Evolutionary conservation across 1,284 basidiomycete species (phyloP).

Genomic region (Ustilago crameri): DNA sequence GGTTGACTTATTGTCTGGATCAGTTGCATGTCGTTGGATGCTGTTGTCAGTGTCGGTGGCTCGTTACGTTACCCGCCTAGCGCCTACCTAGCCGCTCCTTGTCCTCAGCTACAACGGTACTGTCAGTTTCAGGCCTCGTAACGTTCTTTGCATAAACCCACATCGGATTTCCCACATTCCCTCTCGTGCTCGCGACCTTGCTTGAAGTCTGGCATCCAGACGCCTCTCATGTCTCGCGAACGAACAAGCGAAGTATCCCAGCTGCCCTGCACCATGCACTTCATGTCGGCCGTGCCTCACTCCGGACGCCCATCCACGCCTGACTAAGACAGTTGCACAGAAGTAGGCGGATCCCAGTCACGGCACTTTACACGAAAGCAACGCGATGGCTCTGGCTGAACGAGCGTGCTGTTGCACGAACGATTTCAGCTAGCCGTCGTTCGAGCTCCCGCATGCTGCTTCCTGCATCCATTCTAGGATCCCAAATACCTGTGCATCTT

Average conservation of each 20-base stretch:
- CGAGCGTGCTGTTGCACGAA: too few relatives aligned
- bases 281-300: neutral
- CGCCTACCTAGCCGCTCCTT: neutral
- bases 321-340: too few relatives aligned
- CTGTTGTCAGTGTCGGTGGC: neutral
- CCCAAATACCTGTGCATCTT: too few relatives aligned
- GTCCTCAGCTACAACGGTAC: neutral
- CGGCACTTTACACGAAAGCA: too few relatives aligned
- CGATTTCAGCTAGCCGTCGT: too few relatives aligned
- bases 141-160: too few relatives aligned
- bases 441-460: too few relatives aligned
- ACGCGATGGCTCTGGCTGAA: too few relatives aligned
- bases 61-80: neutral
- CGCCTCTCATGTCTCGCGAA: neutral
- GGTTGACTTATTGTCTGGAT: conserved; percentile 1
- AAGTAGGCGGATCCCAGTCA: too few relatives aligned
- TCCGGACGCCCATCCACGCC: neutral
- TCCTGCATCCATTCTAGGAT: too few relatives aligned
- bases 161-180: neutral
- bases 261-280: neutral
- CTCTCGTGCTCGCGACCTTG: neutral
- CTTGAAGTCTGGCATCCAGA: neutral
- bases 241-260: neutral
- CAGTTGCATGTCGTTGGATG: neutral
- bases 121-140: too few relatives aligned